phyloP scores from a whole-genome alignment of 176 grass and related monocot genomes.

The Melocanna baccifera region DNA sequence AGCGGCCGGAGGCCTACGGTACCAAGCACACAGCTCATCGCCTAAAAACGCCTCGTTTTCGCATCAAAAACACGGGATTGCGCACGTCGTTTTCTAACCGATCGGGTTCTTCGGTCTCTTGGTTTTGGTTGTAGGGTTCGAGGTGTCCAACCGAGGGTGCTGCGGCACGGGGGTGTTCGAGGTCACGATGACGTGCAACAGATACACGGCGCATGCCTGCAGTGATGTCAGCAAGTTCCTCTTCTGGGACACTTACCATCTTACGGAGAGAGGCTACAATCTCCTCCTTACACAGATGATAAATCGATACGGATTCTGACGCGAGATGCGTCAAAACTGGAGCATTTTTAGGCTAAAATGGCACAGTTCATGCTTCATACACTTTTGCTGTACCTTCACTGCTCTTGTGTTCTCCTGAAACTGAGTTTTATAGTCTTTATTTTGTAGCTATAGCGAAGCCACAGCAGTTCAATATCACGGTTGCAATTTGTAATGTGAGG shows the following conservation, averaged over 20 bases:
- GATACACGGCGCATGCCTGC: constrained; percentile 49
- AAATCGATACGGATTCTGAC: constrained; percentile 38
- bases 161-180: constrained; percentile 78
- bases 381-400: background rate
- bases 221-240: constrained; percentile 52
- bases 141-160: constrained; percentile 62
- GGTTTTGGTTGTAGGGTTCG: constrained; percentile 46
- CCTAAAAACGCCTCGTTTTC: background rate
- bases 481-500: background rate
- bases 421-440: background rate
- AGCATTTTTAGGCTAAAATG: background rate
- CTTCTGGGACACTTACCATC: constrained; percentile 87
- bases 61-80: background rate
- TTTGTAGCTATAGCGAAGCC: background rate
- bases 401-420: background rate
- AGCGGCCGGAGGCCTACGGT: constrained; percentile 60
- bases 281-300: constrained; percentile 48
- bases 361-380: background rate
- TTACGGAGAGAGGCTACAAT: constrained; percentile 67
- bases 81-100: background rate
- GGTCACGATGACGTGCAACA: constrained; percentile 67
- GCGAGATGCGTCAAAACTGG: background rate
- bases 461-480: background rate
- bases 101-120: background rate
- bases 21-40: background rate